phyloP scores from a whole-genome alignment of 371 early-diverging fungal genomes.

The Mucor mucedo region DNA sequence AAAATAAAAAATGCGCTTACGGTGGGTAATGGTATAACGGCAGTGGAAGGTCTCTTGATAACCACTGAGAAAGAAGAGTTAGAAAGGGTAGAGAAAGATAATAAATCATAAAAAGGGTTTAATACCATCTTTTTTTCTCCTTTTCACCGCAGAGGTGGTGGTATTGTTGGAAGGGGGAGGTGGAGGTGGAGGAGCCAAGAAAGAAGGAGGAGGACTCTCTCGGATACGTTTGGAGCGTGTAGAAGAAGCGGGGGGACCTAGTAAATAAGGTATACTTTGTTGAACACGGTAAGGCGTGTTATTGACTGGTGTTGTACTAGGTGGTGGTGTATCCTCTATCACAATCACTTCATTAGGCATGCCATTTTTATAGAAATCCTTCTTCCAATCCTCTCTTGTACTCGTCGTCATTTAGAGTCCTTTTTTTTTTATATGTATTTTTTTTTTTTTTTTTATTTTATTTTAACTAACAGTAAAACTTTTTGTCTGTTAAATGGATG shows the following conservation, averaged over 20 bases:
- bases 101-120: too few relatives aligned
- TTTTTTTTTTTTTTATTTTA: too few relatives aligned
- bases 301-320: slow-evolving; percentile 14
- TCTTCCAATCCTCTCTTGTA: slow-evolving; percentile 49
- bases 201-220: slow-evolving; percentile 15
- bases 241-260: slow-evolving; percentile 34
- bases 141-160: slow-evolving; percentile 9
- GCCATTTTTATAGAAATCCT: slow-evolving; percentile 63
- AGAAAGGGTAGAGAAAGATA: too few relatives aligned
- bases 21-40: slow-evolving; percentile 6
- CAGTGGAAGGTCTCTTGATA: slow-evolving; percentile 11
- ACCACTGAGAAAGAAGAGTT: background rate
- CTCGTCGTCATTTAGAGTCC: background rate
- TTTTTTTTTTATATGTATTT: background rate
- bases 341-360: slow-evolving; percentile 64
- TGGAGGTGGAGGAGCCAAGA: slow-evolving; percentile 10
- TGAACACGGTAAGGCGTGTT: slow-evolving; percentile 21
- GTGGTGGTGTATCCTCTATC: slow-evolving; percentile 64
- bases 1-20: background rate
- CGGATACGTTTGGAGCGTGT: slow-evolving; percentile 38
- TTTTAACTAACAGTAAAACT: too few relatives aligned
- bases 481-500: too few relatives aligned
- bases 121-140: slow-evolving; percentile 17
- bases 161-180: background rate
- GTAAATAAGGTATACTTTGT: slow-evolving; percentile 15